Conservation (phyloP, 805 yeast species). For the Ascoidea tarda region DNA sequence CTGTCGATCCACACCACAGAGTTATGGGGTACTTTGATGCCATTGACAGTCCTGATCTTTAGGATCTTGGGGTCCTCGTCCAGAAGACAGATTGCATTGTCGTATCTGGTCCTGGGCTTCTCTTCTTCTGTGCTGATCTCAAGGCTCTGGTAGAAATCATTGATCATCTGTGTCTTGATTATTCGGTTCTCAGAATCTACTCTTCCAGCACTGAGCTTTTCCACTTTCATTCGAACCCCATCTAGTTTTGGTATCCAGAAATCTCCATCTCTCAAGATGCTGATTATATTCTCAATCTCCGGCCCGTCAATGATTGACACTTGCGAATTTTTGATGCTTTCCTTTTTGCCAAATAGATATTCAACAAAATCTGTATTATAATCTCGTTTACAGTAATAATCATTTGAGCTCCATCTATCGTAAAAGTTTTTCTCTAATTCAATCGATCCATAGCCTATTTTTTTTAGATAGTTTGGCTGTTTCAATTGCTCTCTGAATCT, state of each 20-base stretch:
- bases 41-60: background rate
- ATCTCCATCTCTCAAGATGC: slow-evolving; percentile 4
- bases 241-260: slow-evolving; percentile 22
- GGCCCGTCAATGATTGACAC: slow-evolving; percentile 1
- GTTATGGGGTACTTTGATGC: background rate
- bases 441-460: slow-evolving; percentile 12
- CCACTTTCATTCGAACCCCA: slow-evolving; percentile 32
- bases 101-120: too few relatives aligned
- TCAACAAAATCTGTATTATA: slow-evolving; percentile 18
- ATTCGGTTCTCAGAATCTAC: slow-evolving; percentile 25
- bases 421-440: slow-evolving; percentile 21
- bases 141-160: too few relatives aligned
- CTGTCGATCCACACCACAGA: background rate
- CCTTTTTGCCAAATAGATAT: slow-evolving; percentile 13
- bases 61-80: background rate
- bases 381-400: slow-evolving; percentile 7
- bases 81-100: background rate
- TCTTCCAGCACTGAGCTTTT: slow-evolving; percentile 24
- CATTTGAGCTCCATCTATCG: slow-evolving; percentile 15
- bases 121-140: background rate
- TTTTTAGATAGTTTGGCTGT: slow-evolving; percentile 23
- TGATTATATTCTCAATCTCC: background rate
- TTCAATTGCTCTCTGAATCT: slow-evolving; percentile 24
- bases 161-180: slow-evolving; percentile 15
- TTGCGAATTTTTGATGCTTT: slow-evolving; percentile 5